Conservation (phyloP, 805 yeast genomes). For the Kodamaea nitidulidarum region DNA sequence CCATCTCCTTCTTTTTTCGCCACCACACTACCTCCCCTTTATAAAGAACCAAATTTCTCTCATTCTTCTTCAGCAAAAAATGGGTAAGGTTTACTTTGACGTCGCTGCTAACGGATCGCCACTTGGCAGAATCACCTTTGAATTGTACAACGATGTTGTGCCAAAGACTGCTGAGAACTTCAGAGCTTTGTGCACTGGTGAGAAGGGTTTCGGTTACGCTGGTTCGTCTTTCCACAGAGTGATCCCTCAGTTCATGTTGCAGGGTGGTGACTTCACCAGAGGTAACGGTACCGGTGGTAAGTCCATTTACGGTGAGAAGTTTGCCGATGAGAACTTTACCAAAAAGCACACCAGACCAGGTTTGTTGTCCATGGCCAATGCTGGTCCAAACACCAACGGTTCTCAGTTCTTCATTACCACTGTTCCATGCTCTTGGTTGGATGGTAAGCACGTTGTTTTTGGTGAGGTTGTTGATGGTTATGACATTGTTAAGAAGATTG, state of each 20-base stretch:
- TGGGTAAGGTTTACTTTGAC: slow-evolving; percentile 79
- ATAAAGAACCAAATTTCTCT: background rate
- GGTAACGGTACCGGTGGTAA: slow-evolving; percentile 46
- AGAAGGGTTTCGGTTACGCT: slow-evolving; percentile 44
- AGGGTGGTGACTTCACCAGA: slow-evolving; percentile 47
- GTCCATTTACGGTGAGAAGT: slow-evolving; percentile 62
- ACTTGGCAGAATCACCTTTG: slow-evolving; percentile 80
- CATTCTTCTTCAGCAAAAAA: slow-evolving; percentile 14
- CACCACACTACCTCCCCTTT: slow-evolving; percentile 3
- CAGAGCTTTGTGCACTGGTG: slow-evolving; percentile 79
- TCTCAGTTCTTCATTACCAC: slow-evolving; percentile 97
- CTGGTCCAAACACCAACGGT: slow-evolving; percentile 98
- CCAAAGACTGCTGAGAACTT: slow-evolving; percentile 97
- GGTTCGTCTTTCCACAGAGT: slow-evolving; percentile 45
- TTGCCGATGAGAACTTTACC: slow-evolving; percentile 72
- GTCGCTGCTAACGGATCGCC: slow-evolving; percentile 66
- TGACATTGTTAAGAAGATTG: slow-evolving; percentile 83
- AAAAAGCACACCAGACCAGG: slow-evolving; percentile 74
- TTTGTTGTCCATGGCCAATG: slow-evolving; percentile 93
- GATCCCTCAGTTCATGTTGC: slow-evolving; percentile 46
- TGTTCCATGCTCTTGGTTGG: slow-evolving; percentile 81
- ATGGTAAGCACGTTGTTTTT: slow-evolving; percentile 92
- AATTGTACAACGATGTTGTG: slow-evolving; percentile 83
- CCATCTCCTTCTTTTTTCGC: background rate
- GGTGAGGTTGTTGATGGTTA: slow-evolving; percentile 87